phyloP scores from a whole-genome alignment of 2,329 filamentous ascomycete species.

The Monosporascus cannonballus region DNA sequence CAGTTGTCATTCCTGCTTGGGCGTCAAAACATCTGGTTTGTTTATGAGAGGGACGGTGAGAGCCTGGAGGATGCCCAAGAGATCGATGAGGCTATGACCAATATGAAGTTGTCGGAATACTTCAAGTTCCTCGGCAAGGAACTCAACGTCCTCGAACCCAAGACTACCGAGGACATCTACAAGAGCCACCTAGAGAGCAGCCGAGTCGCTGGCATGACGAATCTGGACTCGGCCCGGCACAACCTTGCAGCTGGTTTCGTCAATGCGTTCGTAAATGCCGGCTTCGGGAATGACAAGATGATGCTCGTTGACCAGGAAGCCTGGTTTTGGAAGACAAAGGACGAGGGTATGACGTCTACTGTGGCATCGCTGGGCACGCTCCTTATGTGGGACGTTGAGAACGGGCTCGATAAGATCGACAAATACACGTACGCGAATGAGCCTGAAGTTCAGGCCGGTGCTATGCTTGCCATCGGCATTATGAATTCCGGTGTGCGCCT shows the following conservation, averaged over 20 bases:
- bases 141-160: slow-evolving; percentile 92
- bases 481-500: slow-evolving; percentile 88
- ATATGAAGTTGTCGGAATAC: slow-evolving; percentile 80
- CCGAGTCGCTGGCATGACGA: slow-evolving; percentile 85
- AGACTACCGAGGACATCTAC: slow-evolving; percentile 97
- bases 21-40: slow-evolving; percentile 81
- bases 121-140: slow-evolving; percentile 94
- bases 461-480: slow-evolving; percentile 88
- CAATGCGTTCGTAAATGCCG: slow-evolving; percentile 94
- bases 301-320: slow-evolving; percentile 86
- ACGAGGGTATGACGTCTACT: slow-evolving; percentile 94
- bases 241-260: slow-evolving; percentile 95
- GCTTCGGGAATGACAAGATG: slow-evolving; percentile 94
- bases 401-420: slow-evolving; percentile 88
- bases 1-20: slow-evolving; percentile 92
- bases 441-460: slow-evolving; percentile 79
- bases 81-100: slow-evolving; percentile 77
- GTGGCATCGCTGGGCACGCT: slow-evolving; percentile 90
- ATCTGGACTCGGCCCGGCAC: slow-evolving; percentile 90
- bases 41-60: slow-evolving; percentile 54
- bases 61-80: slow-evolving; percentile 65
- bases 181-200: slow-evolving; percentile 97
- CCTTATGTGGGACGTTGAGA: slow-evolving; percentile 89
- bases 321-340: slow-evolving; percentile 99
- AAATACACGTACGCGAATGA: slow-evolving; percentile 85